Percentiles rank a stretch among this genome's conserved stretches.
These are phyloP conservation scores for Casaregolazyma suthepensis DNA, from an alignment of 1,139 yeast genomes.

Conservation along the genomic window DNA sequence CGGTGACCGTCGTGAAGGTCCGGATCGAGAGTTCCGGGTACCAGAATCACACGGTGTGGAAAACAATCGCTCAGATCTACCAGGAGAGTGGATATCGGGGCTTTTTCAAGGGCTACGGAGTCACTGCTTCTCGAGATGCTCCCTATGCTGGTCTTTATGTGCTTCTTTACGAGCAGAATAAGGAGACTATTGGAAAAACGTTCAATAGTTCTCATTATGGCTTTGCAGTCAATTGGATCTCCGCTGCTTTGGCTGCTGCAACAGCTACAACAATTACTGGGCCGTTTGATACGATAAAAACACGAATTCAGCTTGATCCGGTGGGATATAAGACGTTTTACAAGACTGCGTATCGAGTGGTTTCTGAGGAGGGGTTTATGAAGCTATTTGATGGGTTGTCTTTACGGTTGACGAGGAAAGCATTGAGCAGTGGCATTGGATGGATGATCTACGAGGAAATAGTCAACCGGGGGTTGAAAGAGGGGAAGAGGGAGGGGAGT, in stretches of 20 bases:
- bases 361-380: constrained; percentile 52
- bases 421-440: constrained; percentile 87
- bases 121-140: constrained; percentile 85
- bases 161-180: constrained; percentile 71
- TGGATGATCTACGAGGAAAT: constrained; percentile 96
- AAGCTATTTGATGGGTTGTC: constrained; percentile 80
- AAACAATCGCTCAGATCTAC: constrained; percentile 58
- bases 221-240: constrained; percentile 21
- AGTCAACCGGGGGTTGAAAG: background rate
- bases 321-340: constrained; percentile 37
- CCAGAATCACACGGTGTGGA: constrained; percentile 57
- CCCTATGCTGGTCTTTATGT: constrained; percentile 96
- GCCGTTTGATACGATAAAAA: constrained; percentile 92
- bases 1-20: constrained; percentile 89
- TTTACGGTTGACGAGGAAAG: constrained; percentile 76
- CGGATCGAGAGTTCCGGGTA: constrained; percentile 72
- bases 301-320: constrained; percentile 76
- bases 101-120: constrained; percentile 80
- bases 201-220: constrained; percentile 10
- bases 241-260: constrained; percentile 37
- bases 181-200: constrained; percentile 36
- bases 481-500: background rate
- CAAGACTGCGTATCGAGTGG: constrained; percentile 37
- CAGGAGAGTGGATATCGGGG: constrained; percentile 50
- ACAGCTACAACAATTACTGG: constrained; percentile 84